Conservation (phyloP, 768 basidiomycete species). For the Russula brevipes region DNA sequence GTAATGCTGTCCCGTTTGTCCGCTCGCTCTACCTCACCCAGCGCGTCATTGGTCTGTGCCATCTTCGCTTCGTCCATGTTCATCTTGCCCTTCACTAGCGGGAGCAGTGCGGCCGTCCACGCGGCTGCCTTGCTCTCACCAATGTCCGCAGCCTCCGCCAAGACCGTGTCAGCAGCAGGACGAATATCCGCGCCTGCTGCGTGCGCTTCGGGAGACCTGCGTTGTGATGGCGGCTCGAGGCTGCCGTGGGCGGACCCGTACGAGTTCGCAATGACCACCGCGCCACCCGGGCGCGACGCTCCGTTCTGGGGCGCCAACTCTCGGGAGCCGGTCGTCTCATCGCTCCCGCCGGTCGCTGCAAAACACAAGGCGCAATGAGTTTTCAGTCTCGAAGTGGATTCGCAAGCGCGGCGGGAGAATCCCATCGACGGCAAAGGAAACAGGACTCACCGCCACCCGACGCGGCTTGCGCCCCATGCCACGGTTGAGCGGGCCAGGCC, state of each 20-base stretch:
- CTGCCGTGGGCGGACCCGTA: neutral
- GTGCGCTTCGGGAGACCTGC: neutral
- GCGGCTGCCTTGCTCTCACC: conserved; percentile 3
- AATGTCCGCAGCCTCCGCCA: neutral
- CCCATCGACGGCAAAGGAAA: no score
- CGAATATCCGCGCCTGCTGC: neutral
- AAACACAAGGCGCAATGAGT: neutral
- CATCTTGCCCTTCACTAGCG: conserved; percentile 18
- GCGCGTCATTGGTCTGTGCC: neutral
- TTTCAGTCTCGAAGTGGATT: neutral
- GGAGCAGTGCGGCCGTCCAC: conserved; percentile 16
- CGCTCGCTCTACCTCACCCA: conserved; percentile 4
- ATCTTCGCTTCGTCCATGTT: neutral
- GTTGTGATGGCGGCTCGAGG: conserved; percentile 3
- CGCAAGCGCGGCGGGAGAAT: neutral
- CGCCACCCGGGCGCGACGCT: neutral
- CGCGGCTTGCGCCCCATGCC: conserved; percentile 22
- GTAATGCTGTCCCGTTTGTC: neutral
- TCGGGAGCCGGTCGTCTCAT: neutral
- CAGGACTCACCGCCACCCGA: conserved; percentile 9
- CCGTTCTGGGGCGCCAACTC: neutral
- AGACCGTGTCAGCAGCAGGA: neutral
- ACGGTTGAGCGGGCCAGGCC: conserved; percentile 19
- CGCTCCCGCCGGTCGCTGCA: conserved; percentile 6
- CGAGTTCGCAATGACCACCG: neutral